Base-by-base conservation (phyloP, 2,329 filamentous ascomycete genomes). In the Phaeosphaeriaceae sp. region DNA sequence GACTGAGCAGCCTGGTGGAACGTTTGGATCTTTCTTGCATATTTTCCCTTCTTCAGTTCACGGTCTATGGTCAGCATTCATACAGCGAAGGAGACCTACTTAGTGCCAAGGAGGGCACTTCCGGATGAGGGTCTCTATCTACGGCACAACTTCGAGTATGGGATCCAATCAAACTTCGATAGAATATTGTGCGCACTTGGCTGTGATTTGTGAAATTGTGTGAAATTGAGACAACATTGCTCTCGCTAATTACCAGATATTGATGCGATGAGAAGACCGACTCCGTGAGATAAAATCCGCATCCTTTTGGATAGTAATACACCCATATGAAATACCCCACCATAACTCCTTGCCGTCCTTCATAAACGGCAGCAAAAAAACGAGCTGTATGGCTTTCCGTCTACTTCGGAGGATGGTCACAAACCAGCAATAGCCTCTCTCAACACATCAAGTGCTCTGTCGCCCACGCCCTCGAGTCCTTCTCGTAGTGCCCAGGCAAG, bases 401-500 rank as follows among this genome's bases (percentile, higher is more conserved):
- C 22, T 10, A n/a, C 22, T n/a, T 6, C 25, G 25, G 11, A 31
- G 25, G 11, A 11, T 31, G 11, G 6, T 65, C 53, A 88, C 66
- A 88, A 71, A 20, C 79, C 79, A 56, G 84, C 83, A 62, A 89
- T 85, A 53, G 85, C 85, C 68, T 81, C 83, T 48, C 82, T 79
- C 65, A 89, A 68, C 25, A 88, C 84, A 51, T 87, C 84, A 50
- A 88, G 69, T 6, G 84, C 83, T 58, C 80, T 78, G 57, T 85
- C 82, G 3, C 77, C 80, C 6, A 84, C 71, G 7, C 75, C 76
- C 17, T 73, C 69, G 20, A 78, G 68, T 2, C 78, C 77, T 41
- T 88, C 87, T 36, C 88, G 88, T 24, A 97, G 79, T 55, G 95
- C 79, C 80, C 89, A 90, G 4, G 91, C 89, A 45, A 98, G 84